Percentiles rank a stretch among this genome's conserved stretches.
Conservation (phyloP, 1,284 basidiomycete genomes). For the Marasmius sp. region DNA sequence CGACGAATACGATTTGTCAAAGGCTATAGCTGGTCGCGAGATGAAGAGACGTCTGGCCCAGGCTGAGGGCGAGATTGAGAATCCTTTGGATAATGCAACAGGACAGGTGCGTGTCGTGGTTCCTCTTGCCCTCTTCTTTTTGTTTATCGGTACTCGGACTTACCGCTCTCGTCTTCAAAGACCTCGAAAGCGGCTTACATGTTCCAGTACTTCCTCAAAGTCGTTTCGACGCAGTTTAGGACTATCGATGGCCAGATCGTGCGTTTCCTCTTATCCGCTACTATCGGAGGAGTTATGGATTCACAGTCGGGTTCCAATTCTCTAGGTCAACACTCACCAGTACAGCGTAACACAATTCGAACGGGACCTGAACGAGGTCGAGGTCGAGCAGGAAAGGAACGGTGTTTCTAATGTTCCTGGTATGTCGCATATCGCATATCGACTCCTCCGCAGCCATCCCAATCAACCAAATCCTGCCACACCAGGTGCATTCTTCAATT, state of each 20-base stretch:
- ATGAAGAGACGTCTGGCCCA: conserved; percentile 82
- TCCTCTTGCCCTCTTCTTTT: conserved; percentile 6
- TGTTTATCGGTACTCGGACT: not conserved
- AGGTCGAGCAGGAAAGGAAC: conserved; percentile 81
- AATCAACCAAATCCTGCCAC: not conserved
- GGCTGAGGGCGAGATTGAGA: conserved; percentile 31
- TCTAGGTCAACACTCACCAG: conserved; percentile 78
- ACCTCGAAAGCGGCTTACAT: conserved; percentile 77
- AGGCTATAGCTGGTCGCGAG: conserved; percentile 58
- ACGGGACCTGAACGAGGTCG: conserved; percentile 75
- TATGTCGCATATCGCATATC: conserved; percentile 27
- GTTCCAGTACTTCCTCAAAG: conserved; percentile 98
- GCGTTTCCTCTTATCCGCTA: conserved; percentile 23
- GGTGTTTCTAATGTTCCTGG: conserved; percentile 80
- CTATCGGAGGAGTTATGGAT: not conserved
- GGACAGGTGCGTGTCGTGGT: conserved; percentile 49
- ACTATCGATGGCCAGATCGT: conserved; percentile 77
- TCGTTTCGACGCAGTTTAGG: conserved; percentile 90
- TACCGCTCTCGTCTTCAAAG: conserved; percentile 29
- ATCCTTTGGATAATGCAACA: conserved; percentile 79
- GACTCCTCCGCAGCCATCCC: not conserved
- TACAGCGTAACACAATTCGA: conserved; percentile 97
- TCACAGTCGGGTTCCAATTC: conserved; percentile 1
- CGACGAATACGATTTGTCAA: conserved; percentile 71
- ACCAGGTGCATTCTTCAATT: conserved; percentile 88